Evolutionary conservation across 2,329 filamentous ascomycete species (phyloP), one percentile per base, ranked within the genome.

Genomic region (Neurospora crassa): DNA sequence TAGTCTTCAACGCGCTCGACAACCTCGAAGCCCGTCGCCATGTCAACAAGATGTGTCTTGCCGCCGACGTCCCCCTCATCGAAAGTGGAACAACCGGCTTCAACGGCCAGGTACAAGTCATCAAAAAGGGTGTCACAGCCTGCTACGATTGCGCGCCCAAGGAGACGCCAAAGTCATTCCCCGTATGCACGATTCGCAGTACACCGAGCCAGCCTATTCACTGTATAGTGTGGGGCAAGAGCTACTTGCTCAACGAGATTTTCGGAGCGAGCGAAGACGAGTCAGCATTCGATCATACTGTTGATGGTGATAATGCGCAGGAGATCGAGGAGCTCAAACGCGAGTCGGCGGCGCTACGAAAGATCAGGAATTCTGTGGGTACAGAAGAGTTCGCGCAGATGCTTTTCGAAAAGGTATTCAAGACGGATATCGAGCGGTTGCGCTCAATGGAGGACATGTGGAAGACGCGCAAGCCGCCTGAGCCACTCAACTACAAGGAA

Each of bases 191-290:
- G 1, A 98, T 99, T 77, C 89, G 96, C 79, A 97, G 93, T 80
- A 99, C 94, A 0, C 96, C 96, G 0, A 97, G 92, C 75, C 95
- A 98, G 77, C 93, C 95, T 0, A 98, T 99, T 63, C 96, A 99
- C 82, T 98, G 96, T 83, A 99, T 99, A 73, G 95, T 99, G 2
- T 99, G 96, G 96, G 95, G 89, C 24, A 99, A 98, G 83, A 97
- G 94, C 79, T 99, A 98, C 80, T 86, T 99, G 10, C 88, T 99
- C 73, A 96, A 93, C 75, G 96, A 99, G 80, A 90, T 99, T 8
- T 99, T 97, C 76, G 96, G 96, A 20, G 89, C 89, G 3, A 96
- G 93, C 76, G 95, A 98, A 80, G 93, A 97, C 73, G 91, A 95
- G 74, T 87, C 91, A 1, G 87, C 90, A 1, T 88, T 98, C 73